A percentile compares a stretch with the other conserved stretches of the same genome.
phyloP scores from a whole-genome alignment of 148 eudicot genomes.

The Arctostaphylos glauca region DNA sequence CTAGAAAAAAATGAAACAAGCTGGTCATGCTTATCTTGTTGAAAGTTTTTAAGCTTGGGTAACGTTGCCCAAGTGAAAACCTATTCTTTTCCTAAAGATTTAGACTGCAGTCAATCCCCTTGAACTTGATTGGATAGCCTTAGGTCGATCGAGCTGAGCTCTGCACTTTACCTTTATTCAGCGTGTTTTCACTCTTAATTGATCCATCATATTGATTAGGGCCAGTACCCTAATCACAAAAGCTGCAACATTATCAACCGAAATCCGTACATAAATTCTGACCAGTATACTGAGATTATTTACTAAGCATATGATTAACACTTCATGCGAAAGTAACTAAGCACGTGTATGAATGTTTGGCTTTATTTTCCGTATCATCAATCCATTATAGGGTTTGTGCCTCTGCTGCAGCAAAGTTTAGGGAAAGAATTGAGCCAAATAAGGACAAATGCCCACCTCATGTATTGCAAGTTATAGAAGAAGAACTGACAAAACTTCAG shows the following conservation, averaged over 20 bases:
- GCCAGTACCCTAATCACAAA: too few species aligned
- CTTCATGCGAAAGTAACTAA: neutral
- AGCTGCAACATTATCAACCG: too few species aligned
- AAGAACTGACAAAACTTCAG: slow-evolving; percentile 93
- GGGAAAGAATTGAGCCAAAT: slow-evolving; percentile 86
- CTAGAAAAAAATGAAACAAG: neutral
- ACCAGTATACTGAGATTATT: neutral
- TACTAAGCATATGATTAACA: neutral
- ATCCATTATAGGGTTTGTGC: neutral
- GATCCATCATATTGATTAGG: too few species aligned
- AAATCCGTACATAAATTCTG: too few species aligned
- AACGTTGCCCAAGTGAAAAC: neutral
- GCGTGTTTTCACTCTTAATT: neutral
- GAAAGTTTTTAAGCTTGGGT: neutral
- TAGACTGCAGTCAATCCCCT: neutral
- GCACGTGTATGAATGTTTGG: neutral
- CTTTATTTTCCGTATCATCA: neutral
- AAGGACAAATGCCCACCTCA: slow-evolving; percentile 90
- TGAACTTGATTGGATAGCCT: neutral
- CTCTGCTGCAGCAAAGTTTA: slow-evolving; percentile 70
- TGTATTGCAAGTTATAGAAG: slow-evolving; percentile 97
- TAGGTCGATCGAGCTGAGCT: neutral
- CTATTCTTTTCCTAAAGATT: neutral
- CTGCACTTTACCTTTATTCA: neutral
- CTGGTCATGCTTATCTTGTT: neutral